Percentiles rank a stretch among this genome's conserved stretches.
Conservation (phyloP, 768 basidiomycete genomes). For the Suillus americanus region DNA sequence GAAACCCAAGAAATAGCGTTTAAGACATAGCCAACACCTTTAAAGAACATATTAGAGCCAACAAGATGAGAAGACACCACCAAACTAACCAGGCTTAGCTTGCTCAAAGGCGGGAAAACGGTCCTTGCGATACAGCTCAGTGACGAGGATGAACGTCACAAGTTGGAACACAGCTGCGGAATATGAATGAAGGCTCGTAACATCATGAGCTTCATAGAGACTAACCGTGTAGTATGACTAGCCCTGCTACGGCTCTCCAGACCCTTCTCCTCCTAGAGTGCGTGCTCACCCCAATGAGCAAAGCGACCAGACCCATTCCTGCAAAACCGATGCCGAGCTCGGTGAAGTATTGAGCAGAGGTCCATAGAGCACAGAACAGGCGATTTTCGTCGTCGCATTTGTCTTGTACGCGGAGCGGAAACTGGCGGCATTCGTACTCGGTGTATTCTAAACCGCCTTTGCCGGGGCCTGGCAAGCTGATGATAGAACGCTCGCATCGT, state of each 20-base stretch:
- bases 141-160: conserved; percentile 60
- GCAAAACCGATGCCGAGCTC: conserved; percentile 67
- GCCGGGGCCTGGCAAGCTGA: conserved; percentile 46
- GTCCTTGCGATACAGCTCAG: conserved; percentile 52
- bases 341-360: conserved; percentile 65
- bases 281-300: conserved; percentile 70
- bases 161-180: conserved; percentile 57
- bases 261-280: conserved; percentile 72
- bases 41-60: conserved; percentile 5
- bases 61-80: neutral
- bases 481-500: conserved; percentile 53
- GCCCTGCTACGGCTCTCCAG: conserved; percentile 70
- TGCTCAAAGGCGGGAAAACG: conserved; percentile 51
- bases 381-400: conserved; percentile 52
- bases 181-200: conserved; percentile 1
- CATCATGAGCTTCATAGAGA: neutral
- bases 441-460: conserved; percentile 50
- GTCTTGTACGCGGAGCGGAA: conserved; percentile 55
- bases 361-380: conserved; percentile 66
- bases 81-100: conserved; percentile 56
- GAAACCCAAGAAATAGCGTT: conserved; percentile 62
- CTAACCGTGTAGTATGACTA: conserved; percentile 62
- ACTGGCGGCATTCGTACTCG: conserved; percentile 61
- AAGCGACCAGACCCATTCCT: conserved; percentile 51
- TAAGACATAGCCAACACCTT: conserved; percentile 61